Percentiles rank a stretch among this genome's conserved stretches.
Conservation (phyloP, 2,329 filamentous ascomycete genomes). For the Plectosphaerella plurivora region DNA sequence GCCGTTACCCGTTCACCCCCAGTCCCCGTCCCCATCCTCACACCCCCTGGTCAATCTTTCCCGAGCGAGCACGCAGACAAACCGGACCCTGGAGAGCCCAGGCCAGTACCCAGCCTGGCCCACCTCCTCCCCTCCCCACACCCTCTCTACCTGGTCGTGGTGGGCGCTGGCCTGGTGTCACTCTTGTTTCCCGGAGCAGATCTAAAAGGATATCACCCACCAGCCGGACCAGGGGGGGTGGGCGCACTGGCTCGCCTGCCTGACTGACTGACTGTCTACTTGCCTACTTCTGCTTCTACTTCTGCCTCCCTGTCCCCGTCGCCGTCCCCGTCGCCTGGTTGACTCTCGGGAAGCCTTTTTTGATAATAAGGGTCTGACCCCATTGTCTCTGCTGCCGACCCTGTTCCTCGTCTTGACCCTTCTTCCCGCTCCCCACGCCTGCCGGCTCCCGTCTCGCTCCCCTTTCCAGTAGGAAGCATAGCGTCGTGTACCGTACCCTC, state of each 20-base stretch:
- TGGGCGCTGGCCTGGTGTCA: not conserved
- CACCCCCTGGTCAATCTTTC: not conserved
- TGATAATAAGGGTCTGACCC: conserved; percentile 12
- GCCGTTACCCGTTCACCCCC: not conserved
- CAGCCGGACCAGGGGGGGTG: not conserved
- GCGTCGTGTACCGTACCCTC: conserved; percentile 3
- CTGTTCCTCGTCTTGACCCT: conserved; percentile 7
- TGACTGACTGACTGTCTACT: too few relatives aligned
- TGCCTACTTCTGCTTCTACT: too few relatives aligned
- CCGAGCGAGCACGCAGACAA: not conserved
- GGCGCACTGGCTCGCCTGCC: not conserved
- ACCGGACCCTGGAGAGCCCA: too few relatives aligned
- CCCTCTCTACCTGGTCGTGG: not conserved
- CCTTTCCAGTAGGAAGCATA: conserved; percentile 5
- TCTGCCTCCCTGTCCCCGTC: not conserved
- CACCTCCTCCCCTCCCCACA: not conserved
- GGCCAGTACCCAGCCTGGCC: not conserved
- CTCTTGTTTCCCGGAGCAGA: not conserved
- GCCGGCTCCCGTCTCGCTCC: conserved; percentile 4
- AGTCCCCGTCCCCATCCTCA: not conserved
- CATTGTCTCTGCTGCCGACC: conserved; percentile 11
- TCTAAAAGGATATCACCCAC: not conserved
- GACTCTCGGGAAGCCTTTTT: not conserved
- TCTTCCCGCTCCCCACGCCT: conserved; percentile 4
- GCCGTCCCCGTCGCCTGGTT: not conserved